Base-by-base conservation (phyloP, 306 rosid species). In the Biancaea sappan region DNA sequence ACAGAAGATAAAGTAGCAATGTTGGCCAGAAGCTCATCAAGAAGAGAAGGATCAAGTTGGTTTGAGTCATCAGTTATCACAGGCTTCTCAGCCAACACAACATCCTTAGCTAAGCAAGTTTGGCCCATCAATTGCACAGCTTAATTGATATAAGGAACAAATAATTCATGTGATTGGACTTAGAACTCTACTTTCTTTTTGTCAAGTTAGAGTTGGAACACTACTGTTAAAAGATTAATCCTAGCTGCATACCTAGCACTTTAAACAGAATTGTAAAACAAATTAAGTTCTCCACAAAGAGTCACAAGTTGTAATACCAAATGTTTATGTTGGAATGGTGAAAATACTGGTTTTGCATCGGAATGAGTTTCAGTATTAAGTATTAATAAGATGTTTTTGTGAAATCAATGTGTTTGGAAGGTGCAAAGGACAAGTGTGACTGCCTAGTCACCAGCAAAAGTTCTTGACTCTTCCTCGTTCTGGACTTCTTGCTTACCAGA, bases 81-180 rank as follows among this genome's bases (percentile, higher is more conserved):
- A 51, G 97, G 99, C 82, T 94, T 94, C 93, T 94, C 99, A 41
- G 99, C 97, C 72, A 94, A 83, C 82, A 94, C 99, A 76, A 94
- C 97, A 87, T 92, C 99, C 96, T 94, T 94, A 26, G 99, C 99
- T 67, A 87, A 74, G 80, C 64, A 79, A 78, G 41, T 48, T 35
- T 58, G 74, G 14, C 34, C 54, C 58, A 72, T 85, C 79, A 86
- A 77, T 65, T 29, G 57, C 34, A 66, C 38, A 80, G 50, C 73
- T 4, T 38, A 43, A 38, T 34, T 54, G 50, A 6, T 50, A 29
- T 53, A 13, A 24, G 48, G 16, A 0, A 21, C 34, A 72, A 7
- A 63, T n/a, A 38, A 77, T 13, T 12, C 34, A 64, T 26, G 74
- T 32, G 52, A 35, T 28, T 71, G 37, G 66, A 59, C 37, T 34